Base-by-base conservation (phyloP, 345 rosid species). In the Eucalyptus grandis region DNA sequence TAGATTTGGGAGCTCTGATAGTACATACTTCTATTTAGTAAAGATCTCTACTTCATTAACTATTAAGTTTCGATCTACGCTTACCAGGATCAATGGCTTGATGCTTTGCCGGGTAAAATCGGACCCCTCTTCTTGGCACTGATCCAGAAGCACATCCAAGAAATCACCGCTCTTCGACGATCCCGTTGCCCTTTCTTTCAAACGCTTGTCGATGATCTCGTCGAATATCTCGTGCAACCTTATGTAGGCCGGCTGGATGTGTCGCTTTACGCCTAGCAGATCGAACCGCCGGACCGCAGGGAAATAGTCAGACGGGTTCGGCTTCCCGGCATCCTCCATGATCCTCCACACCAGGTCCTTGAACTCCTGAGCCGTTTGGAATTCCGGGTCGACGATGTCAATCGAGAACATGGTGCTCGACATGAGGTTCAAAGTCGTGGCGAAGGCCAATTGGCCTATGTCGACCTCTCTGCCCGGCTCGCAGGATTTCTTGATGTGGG, bases 111-210 rank as follows among this genome's bases (percentile, higher is more conserved):
- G 87, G 81, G 87, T 88, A 60, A 91, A 89, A n/a, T 88, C 90
- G 47, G 92, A 87, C 17, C 83, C 90, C 16, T 90, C 88, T 9
- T 88, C 92, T 58, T 91, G 83, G 15, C 88, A 88, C 17, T 91
- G 91, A 22, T 87, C 92, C 44, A 93, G 93, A 86, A 94, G 92
- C 46, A 90, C 91, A 80, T 94, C 94, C 87, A 94, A 87, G 81
- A 94, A 80, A 86, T 94, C 95, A 2, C 86, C 90, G 49, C 4
- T 67, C 37, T 82, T 89, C 16, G 26, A 22, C 4, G 37, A 14
- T 31, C 24, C 34, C 9, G 87, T 16, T 4, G 86, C 89, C 72
- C 91, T 90, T 6, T 46, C 53, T 50, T 86, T 86, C 89, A 94
- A 34, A 82, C 93, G 90, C 72, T 89, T 86, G 31, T 91, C 90